Percentiles rank a stretch among this genome's conserved stretches.
phyloP scores from a whole-genome alignment of 1,284 basidiomycete species.

The Apiotrichum gamsii region DNA sequence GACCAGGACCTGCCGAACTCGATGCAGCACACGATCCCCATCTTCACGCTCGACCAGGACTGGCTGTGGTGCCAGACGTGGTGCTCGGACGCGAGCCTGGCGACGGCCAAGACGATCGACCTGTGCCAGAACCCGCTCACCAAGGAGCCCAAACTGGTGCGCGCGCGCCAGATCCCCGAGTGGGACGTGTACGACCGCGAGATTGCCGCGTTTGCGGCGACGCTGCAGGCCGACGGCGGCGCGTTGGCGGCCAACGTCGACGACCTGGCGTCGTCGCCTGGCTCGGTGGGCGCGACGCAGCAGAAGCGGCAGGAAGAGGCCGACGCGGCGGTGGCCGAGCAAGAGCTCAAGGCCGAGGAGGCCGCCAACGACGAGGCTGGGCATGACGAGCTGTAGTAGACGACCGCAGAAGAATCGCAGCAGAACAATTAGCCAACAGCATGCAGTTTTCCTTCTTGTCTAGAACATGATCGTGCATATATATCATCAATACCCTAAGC shows the following conservation, averaged over 20 bases:
- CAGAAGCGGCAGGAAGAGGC: neutral
- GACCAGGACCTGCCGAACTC: constrained; percentile 97
- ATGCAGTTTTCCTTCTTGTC: no score
- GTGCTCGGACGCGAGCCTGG: constrained; percentile 50
- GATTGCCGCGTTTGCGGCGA: constrained; percentile 57
- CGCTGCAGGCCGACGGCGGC: constrained; percentile 43
- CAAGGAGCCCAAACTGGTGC: constrained; percentile 92
- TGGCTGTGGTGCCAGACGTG: constrained; percentile 76
- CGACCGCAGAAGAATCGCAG: no score
- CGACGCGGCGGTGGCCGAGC: neutral
- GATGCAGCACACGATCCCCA: constrained; percentile 77
- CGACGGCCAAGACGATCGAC: constrained; percentile 50
- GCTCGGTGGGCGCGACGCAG: constrained; percentile 1
- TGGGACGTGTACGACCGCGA: constrained; percentile 83
- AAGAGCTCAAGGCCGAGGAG: neutral
- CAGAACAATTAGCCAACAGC: no score
- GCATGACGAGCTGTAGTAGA: constrained; percentile 6
- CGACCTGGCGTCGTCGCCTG: constrained; percentile 51
- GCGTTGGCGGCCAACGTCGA: constrained; percentile 66
- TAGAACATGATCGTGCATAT: no score
- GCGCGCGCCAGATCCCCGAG: constrained; percentile 91
- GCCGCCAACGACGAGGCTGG: constrained; percentile 3
- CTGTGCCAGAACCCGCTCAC: constrained; percentile 88
- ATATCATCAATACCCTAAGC: no score
- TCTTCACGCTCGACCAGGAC: constrained; percentile 77